A percentile compares a stretch with the other conserved stretches of the same genome.
Evolutionary conservation across 768 basidiomycete genomes (phyloP).

Genomic region (Boletus reticuloceps): DNA sequence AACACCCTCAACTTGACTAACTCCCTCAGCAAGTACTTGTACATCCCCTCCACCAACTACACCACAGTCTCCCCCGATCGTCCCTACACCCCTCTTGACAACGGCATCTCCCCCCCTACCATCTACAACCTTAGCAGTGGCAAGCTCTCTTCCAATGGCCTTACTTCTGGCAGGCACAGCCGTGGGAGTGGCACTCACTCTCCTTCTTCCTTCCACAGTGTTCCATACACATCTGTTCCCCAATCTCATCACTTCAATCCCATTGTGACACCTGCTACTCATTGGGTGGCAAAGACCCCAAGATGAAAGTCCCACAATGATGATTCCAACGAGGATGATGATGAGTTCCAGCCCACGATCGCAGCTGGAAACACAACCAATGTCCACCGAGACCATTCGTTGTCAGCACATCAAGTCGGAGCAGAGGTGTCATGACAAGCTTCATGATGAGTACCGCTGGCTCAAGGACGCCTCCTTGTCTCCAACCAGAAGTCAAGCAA

Average conservation of each 20-base stretch:
- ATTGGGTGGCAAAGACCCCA: conserved; percentile 52
- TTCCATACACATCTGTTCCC: conserved; percentile 61
- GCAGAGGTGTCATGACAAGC: conserved; percentile 88
- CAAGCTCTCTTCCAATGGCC: conserved; percentile 72
- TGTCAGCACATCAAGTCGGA: conserved; percentile 92
- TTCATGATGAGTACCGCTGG: conserved; percentile 85
- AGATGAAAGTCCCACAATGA: conserved; percentile 53
- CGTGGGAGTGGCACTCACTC: conserved; percentile 66
- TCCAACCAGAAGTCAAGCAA: conserved; percentile 94
- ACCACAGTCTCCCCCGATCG: conserved; percentile 52
- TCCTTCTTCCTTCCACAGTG: conserved; percentile 44
- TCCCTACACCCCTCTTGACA: conserved; percentile 63
- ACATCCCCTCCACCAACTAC: conserved; percentile 53
- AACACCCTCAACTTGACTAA: conserved; percentile 56
- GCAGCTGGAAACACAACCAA: conserved; percentile 49
- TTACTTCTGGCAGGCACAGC: conserved; percentile 61
- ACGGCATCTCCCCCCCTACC: conserved; percentile 69
- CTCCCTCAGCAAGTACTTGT: conserved; percentile 57
- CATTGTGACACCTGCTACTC: conserved; percentile 48
- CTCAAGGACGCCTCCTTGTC: conserved; percentile 89
- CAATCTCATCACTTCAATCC: conserved; percentile 81
- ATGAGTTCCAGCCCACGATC: conserved; percentile 63
- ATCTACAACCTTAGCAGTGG: conserved; percentile 69
- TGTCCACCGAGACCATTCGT: conserved; percentile 82
- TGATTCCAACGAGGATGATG: conserved; percentile 69